Evolutionary conservation across 2,329 filamentous ascomycete genomes (phyloP).

Genomic region (Rhinocladiella mackenziei): DNA sequence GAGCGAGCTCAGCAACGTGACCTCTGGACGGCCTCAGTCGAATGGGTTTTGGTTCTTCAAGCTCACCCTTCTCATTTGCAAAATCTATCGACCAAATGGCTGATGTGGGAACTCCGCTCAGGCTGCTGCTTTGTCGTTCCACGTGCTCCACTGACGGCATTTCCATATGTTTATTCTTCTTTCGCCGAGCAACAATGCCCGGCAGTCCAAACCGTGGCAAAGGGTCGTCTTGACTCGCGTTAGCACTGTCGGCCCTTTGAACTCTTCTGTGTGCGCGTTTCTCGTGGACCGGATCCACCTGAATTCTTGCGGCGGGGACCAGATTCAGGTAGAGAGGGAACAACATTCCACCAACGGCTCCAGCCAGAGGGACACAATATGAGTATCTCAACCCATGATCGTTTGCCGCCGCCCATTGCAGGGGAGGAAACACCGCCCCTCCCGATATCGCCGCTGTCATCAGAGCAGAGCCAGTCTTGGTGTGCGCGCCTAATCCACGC

Average conservation of each 20-base stretch:
- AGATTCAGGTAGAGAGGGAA: constrained; percentile 54
- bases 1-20: constrained; percentile 15
- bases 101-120: not conserved
- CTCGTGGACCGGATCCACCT: constrained; percentile 49
- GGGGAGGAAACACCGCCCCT: constrained; percentile 54
- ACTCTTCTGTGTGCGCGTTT: constrained; percentile 5
- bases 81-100: constrained; percentile 13
- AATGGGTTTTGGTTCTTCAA: not conserved
- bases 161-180: constrained; percentile 12
- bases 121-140: constrained; percentile 11
- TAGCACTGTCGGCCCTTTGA: not conserved
- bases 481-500: constrained; percentile 55
- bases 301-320: constrained; percentile 44
- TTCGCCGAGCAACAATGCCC: constrained; percentile 19
- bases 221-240: constrained; percentile 2
- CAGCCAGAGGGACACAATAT: constrained; percentile 51
- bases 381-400: constrained; percentile 44
- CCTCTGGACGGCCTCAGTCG: constrained; percentile 12
- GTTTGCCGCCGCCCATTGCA: constrained; percentile 45
- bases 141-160: constrained; percentile 19
- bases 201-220: constrained; percentile 12
- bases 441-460: constrained; percentile 54
- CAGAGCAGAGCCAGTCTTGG: constrained; percentile 53
- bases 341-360: constrained; percentile 49
- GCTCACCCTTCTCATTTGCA: constrained; percentile 3